Evolutionary conservation across 768 basidiomycete species (phyloP), one percentile per base, ranked within the genome.

Genomic region (Lentinula guzmanii): DNA sequence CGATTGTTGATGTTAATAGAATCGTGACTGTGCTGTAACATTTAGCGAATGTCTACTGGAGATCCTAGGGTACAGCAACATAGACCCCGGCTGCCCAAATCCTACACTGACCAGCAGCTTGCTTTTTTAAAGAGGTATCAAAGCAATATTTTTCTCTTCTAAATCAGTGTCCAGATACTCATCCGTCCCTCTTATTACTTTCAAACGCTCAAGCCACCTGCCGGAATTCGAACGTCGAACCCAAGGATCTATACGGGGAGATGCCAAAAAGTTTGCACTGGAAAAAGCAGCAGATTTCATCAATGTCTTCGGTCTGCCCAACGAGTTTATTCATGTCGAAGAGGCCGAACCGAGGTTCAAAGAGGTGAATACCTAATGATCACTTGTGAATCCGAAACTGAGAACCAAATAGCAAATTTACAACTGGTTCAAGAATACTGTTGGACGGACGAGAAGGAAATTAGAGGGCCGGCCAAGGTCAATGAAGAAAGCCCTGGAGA

Each of bases 351-450:
- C 82, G 31, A 75, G 82, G 61, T 86, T 86, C 69, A 82, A 81
- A 65, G 86, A 87, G 81, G 85, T 83, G 67, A 42, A 73, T 69
- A 35, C 52, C 33, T 56, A 51, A 43, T 42, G 48, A 34, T 51
- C 62, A 24, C 48, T 34, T 41, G 39, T 42, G 55, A 52, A 37
- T 28, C 33, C 43, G 60, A 34, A 56, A 52, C 56, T 64, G 63
- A 65, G 41, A 61, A 37, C 41, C 60, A 60, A 65, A 68, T 72
- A 86, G 85, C 84, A 86, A 81, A 84, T 87, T 61, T 87, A 87
- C 74, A 86, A 86, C 66, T 87, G 86, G 86, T 87, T 85, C 73
- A 87, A 87, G 73, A 87, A 87, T 70, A 86, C 86, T 16, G 81
- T 85, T 59, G 86, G 85, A 5, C 77, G 86, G 35, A 83, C 80